Percentiles rank a stretch among this genome's conserved stretches.
These are phyloP conservation scores for Cladosporium colombiae DNA, from an alignment of 2,329 filamentous ascomycete species.

Conservation along the genomic window DNA sequence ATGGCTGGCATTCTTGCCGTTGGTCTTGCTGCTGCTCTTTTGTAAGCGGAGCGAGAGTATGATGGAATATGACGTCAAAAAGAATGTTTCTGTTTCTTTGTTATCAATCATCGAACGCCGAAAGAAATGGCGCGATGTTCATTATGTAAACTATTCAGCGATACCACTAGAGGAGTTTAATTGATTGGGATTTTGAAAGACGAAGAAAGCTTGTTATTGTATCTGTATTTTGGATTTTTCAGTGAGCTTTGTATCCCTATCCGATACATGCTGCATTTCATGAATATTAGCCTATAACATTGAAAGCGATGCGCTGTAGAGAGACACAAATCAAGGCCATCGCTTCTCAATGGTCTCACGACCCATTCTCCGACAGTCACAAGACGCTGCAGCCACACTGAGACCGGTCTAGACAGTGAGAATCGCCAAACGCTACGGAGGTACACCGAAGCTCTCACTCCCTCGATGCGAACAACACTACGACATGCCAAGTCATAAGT, in stretches of 20 bases:
- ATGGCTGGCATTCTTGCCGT: conserved; percentile 12
- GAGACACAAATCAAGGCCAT: not conserved
- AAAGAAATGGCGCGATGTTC: not conserved
- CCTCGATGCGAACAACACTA: not conserved
- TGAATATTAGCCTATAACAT: not conserved
- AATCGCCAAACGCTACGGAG: not conserved
- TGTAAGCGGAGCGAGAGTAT: not conserved
- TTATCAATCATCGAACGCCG: not conserved
- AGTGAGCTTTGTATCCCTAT: not conserved
- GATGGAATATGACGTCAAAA: not conserved
- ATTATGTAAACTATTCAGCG: not conserved
- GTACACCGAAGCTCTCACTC: not conserved
- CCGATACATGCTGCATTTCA: not conserved
- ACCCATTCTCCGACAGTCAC: not conserved
- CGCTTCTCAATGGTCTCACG: not conserved
- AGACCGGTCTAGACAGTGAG: not conserved
- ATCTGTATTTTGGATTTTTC: not conserved
- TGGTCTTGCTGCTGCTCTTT: conserved; percentile 15
- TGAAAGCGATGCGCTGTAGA: not conserved
- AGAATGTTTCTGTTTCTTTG: not conserved
- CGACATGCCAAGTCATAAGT: not conserved
- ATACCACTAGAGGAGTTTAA: conserved; percentile 1
- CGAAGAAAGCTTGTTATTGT: not conserved
- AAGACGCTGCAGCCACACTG: not conserved
- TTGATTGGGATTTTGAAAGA: not conserved